Conservation (phyloP, 129 eudicot species). For the Calendula officinalis region DNA sequence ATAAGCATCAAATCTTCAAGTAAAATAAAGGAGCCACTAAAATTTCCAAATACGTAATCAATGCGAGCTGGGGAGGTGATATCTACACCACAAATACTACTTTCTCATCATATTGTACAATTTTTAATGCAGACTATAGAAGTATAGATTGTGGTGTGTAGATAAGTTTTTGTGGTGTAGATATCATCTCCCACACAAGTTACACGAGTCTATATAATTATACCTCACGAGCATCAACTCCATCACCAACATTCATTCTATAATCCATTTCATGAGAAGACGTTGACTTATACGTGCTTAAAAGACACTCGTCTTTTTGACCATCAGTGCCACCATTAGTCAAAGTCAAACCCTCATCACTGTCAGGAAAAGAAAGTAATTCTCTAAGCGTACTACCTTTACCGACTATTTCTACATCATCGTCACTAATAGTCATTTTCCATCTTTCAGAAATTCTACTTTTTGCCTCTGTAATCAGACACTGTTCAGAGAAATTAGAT, state of each 20-base stretch:
- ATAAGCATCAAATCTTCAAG: slow-evolving; percentile 13
- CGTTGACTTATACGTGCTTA: slow-evolving; percentile 45
- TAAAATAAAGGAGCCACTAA: background rate
- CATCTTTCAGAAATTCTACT: slow-evolving; percentile 60
- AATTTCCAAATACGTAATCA: too few relatives aligned
- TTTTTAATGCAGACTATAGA: too few relatives aligned
- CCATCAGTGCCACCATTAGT: slow-evolving; percentile 69
- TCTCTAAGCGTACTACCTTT: slow-evolving; percentile 63
- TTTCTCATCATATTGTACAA: too few relatives aligned
- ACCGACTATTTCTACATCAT: slow-evolving; percentile 29
- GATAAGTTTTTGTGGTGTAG: too few relatives aligned
- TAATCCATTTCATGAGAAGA: slow-evolving; percentile 31
- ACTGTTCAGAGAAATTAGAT: slow-evolving; percentile 39
- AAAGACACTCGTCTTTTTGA: slow-evolving; percentile 41
- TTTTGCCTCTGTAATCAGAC: slow-evolving; percentile 65
- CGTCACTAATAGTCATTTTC: slow-evolving; percentile 24
- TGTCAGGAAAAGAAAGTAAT: slow-evolving; percentile 55
- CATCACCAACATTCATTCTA: slow-evolving; percentile 28
- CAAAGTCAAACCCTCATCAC: slow-evolving; percentile 13
- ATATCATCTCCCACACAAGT: too few relatives aligned
- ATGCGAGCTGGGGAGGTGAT: too few relatives aligned
- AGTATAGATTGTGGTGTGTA: too few relatives aligned
- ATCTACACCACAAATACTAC: too few relatives aligned
- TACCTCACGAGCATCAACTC: slow-evolving; percentile 41
- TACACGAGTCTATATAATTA: background rate